These are phyloP conservation scores for Choiromyces venosus DNA, from an alignment of 495 filamentous ascomycete species.

Conservation along the genomic window DNA sequence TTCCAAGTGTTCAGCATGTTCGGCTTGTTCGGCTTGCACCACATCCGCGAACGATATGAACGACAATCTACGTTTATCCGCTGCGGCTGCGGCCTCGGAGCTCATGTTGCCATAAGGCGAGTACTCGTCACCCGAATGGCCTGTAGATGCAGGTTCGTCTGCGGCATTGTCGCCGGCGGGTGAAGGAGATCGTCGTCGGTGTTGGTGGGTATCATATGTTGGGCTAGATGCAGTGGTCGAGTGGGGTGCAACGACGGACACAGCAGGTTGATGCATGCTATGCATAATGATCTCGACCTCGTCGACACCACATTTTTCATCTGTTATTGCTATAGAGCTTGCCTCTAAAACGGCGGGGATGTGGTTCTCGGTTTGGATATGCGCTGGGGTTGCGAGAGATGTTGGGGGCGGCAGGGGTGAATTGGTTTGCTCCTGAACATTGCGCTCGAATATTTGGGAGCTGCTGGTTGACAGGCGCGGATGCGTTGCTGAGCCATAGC, in stretches of 20 bases:
- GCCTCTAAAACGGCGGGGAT: slow-evolving; percentile 88
- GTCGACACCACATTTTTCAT: slow-evolving; percentile 67
- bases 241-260: slow-evolving; percentile 36
- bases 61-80: slow-evolving; percentile 73
- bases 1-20: slow-evolving; percentile 42
- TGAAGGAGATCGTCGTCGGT: not conserved
- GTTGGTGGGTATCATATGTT: slow-evolving; percentile 59
- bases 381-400: slow-evolving; percentile 72
- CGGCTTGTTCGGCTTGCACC: slow-evolving; percentile 78
- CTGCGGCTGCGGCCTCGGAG: slow-evolving; percentile 29
- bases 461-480: slow-evolving; percentile 38
- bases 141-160: slow-evolving; percentile 22
- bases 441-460: slow-evolving; percentile 89
- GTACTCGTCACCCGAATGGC: slow-evolving; percentile 28
- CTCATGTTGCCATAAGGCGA: slow-evolving; percentile 23
- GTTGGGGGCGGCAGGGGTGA: slow-evolving; percentile 51
- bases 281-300: slow-evolving; percentile 85
- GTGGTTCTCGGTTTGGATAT: slow-evolving; percentile 86
- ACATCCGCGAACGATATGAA: slow-evolving; percentile 96
- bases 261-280: slow-evolving; percentile 70
- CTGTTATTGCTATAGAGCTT: slow-evolving; percentile 80
- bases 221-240: slow-evolving; percentile 47
- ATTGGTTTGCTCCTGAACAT: slow-evolving; percentile 68
- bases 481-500: not conserved
- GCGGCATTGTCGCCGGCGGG: slow-evolving; percentile 20